Conservation (phyloP, 163 green algal genomes). For the Scenedesmus sp. region DNA sequence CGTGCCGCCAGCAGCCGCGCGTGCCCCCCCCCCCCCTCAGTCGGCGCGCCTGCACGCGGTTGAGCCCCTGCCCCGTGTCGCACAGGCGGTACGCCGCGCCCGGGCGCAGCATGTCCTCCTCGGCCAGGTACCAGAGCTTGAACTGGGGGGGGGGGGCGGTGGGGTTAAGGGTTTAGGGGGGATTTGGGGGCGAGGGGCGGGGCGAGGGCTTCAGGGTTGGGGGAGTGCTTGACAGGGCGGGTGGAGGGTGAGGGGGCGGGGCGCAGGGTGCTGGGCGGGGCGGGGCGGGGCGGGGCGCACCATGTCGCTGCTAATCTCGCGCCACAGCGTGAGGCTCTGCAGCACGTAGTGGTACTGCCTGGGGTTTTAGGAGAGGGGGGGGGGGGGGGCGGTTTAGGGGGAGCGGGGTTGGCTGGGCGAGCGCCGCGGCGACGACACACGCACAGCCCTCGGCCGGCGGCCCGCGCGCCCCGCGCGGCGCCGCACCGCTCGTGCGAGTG, state of each 20-base stretch:
- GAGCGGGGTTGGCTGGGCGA: too few relatives aligned
- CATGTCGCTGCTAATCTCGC: constrained; percentile 82
- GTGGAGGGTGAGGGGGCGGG: too few relatives aligned
- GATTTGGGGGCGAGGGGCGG: background rate
- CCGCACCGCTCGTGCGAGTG: constrained; percentile 27
- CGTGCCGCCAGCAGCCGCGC: too few relatives aligned
- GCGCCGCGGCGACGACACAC: too few relatives aligned
- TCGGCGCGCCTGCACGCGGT: constrained; percentile 82
- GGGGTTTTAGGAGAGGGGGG: too few relatives aligned
- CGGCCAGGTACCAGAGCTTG: constrained; percentile 90
- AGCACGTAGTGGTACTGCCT: constrained; percentile 90
- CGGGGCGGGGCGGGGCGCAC: too few relatives aligned
- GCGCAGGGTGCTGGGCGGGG: too few relatives aligned
- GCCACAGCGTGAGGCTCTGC: constrained; percentile 87
- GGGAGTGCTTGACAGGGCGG: too few relatives aligned
- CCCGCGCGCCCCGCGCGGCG: too few relatives aligned
- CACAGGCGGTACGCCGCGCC: constrained; percentile 85
- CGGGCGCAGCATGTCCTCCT: constrained; percentile 86
- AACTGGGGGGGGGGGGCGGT: background rate
- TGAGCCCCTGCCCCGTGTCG: constrained; percentile 95
- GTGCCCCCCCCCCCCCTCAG: too few relatives aligned
- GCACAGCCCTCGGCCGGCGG: too few relatives aligned
- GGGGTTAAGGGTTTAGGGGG: background rate
- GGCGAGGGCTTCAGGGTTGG: too few relatives aligned
- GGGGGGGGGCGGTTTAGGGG: background rate